Evolutionary conservation across 176 grass and related monocot genomes (phyloP).

Genomic region (Phoenix roebelenii): DNA sequence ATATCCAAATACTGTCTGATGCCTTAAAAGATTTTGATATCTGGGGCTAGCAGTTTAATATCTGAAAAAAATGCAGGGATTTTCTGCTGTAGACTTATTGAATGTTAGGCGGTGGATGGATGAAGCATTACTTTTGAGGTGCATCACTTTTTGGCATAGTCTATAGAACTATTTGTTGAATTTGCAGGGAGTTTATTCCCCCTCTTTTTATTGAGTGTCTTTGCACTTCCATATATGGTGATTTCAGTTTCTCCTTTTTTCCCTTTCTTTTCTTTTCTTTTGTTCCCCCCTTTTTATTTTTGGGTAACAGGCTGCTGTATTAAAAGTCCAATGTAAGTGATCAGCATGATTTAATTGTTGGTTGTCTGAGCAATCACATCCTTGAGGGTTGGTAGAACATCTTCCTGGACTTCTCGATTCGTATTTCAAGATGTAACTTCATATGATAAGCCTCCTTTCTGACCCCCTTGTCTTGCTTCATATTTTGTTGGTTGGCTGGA

Average conservation of each 20-base stretch:
- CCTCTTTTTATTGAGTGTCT: conserved; percentile 11
- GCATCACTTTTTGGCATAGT: conserved; percentile 14
- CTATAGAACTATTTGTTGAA: not conserved
- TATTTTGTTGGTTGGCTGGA: conserved; percentile 12
- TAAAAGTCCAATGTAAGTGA: conserved; percentile 39
- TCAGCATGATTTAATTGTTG: conserved; percentile 20
- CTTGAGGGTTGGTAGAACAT: conserved; percentile 12
- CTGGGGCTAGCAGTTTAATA: not conserved
- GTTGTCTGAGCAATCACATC: conserved; percentile 20
- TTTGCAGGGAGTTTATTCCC: not conserved
- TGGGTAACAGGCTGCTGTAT: not conserved
- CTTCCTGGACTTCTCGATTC: conserved; percentile 22
- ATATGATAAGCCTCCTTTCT: conserved; percentile 10
- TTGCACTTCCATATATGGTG: conserved; percentile 13
- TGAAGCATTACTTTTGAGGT: conserved; percentile 14
- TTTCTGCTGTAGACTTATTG: conserved; percentile 23
- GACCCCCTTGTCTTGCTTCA: not conserved
- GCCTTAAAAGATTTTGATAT: not conserved
- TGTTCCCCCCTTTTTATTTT: not conserved
- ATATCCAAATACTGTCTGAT: not conserved
- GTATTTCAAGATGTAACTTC: conserved; percentile 25
- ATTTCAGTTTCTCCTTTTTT: conserved; percentile 12
- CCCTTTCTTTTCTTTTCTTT: not conserved
- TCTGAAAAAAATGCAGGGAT: conserved; percentile 17
- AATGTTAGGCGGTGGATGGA: conserved; percentile 1